Evolutionary conservation across 2,329 filamentous ascomycete species (phyloP).

Genomic region (Colletotrichum somersetense): DNA sequence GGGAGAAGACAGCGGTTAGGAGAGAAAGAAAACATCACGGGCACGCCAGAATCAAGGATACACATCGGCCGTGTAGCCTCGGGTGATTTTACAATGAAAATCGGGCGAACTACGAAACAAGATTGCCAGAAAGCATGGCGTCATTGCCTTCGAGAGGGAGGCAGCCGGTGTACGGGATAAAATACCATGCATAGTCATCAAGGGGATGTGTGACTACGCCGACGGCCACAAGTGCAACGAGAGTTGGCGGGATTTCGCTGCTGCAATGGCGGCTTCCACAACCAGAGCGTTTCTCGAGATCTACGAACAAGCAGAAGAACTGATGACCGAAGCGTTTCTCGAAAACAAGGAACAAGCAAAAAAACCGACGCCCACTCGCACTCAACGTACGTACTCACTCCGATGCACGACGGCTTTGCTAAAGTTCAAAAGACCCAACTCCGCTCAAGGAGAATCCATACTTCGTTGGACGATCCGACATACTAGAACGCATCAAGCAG

Average conservation of each 20-base stretch:
- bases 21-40: too few species aligned
- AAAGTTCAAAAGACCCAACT: background rate
- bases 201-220: slow-evolving; percentile 54
- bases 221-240: slow-evolving; percentile 55
- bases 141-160: too few species aligned
- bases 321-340: slow-evolving; percentile 45
- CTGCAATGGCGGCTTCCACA: slow-evolving; percentile 51
- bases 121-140: too few species aligned
- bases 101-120: too few species aligned
- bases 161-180: too few species aligned
- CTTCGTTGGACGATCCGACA: background rate
- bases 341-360: background rate
- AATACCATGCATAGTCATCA: slow-evolving; percentile 45
- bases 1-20: too few species aligned
- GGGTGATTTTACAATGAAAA: too few species aligned
- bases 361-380: background rate
- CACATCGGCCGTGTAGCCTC: too few species aligned
- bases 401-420: background rate
- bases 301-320: background rate
- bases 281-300: slow-evolving; percentile 46
- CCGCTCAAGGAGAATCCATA: background rate
- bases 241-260: slow-evolving; percentile 53
- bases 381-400: background rate
- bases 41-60: too few species aligned
- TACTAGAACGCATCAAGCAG: too few species aligned